Evolutionary conservation across 2,329 filamentous ascomycete species (phyloP).

Genomic region (Acephala macrosclerotiorum): DNA sequence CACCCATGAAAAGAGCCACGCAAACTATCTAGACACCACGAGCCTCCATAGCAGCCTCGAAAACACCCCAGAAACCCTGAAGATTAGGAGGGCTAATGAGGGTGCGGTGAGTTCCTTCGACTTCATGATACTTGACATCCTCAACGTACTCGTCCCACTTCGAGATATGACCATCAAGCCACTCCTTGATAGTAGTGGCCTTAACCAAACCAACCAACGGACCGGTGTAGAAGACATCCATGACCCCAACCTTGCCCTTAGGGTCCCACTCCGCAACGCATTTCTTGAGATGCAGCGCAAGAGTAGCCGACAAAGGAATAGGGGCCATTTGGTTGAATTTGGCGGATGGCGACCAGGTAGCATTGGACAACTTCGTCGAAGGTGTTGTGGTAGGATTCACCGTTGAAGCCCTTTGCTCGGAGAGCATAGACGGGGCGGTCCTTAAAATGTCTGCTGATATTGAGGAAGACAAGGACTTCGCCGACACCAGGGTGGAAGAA

Average conservation of each 20-base stretch:
- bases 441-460: constrained; percentile 48
- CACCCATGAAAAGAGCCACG: no score
- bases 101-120: constrained; percentile 49
- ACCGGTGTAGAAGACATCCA: constrained; percentile 53
- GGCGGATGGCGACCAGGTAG: constrained; percentile 52
- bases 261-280: constrained; percentile 54
- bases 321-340: constrained; percentile 54
- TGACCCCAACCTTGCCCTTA: constrained; percentile 43
- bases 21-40: constrained; percentile 27
- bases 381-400: constrained; percentile 46
- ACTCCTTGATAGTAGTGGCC: constrained; percentile 41
- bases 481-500: constrained; percentile 52
- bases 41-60: constrained; percentile 34
- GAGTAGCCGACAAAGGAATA: constrained; percentile 61
- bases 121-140: constrained; percentile 44
- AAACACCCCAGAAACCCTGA: constrained; percentile 42
- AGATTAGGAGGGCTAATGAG: constrained; percentile 50
- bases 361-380: constrained; percentile 50
- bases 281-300: constrained; percentile 50
- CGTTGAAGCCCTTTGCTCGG: constrained; percentile 48
- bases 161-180: constrained; percentile 42
- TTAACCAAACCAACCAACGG: constrained; percentile 37
- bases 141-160: constrained; percentile 48
- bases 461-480: constrained; percentile 52
- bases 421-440: constrained; percentile 56